These are phyloP conservation scores for Pseudohyphozyma bogoriensis DNA, from an alignment of 768 basidiomycete genomes.

Conservation along the genomic window DNA sequence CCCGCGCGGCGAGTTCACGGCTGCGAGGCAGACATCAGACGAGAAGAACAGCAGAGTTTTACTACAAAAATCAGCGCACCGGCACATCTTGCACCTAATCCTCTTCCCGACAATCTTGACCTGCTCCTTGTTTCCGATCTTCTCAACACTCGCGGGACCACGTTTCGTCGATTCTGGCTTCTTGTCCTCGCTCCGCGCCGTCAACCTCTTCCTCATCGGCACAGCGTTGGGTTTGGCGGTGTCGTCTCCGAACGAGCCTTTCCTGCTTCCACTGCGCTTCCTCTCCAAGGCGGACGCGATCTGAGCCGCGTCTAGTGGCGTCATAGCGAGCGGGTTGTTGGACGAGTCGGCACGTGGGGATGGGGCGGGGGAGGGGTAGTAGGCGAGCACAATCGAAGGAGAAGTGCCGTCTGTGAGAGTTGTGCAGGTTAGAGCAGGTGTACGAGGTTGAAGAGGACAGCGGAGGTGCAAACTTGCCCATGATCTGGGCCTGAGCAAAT, in stretches of 20 bases:
- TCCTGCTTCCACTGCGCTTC: background rate
- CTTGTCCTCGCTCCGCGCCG: constrained; percentile 14
- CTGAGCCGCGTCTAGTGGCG: no score
- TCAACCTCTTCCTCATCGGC: constrained; percentile 17
- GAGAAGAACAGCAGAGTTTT: background rate
- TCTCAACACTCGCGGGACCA: constrained; percentile 11
- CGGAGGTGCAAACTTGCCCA: constrained; percentile 10
- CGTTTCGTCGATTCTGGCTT: background rate
- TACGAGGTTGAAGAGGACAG: background rate
- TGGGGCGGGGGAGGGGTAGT: constrained; percentile 31
- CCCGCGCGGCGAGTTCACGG: constrained; percentile 33
- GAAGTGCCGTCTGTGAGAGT: constrained; percentile 24
- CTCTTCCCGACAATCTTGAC: constrained; percentile 19
- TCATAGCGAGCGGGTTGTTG: constrained; percentile 23
- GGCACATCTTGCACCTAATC: constrained; percentile 30
- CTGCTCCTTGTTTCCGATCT: constrained; percentile 26
- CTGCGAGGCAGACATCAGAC: constrained; percentile 16
- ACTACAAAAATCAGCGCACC: background rate
- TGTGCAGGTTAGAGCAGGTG: background rate
- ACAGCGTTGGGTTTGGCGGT: background rate
- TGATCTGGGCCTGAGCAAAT: constrained; percentile 26
- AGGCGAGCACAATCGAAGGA: constrained; percentile 31
- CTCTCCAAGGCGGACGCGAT: no score
- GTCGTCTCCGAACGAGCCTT: background rate
- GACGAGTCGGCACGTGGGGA: constrained; percentile 19